Evolutionary conservation across 1,284 basidiomycete species (phyloP), one percentile per base, ranked within the genome.

Genomic region (Gomphus bonarii): DNA sequence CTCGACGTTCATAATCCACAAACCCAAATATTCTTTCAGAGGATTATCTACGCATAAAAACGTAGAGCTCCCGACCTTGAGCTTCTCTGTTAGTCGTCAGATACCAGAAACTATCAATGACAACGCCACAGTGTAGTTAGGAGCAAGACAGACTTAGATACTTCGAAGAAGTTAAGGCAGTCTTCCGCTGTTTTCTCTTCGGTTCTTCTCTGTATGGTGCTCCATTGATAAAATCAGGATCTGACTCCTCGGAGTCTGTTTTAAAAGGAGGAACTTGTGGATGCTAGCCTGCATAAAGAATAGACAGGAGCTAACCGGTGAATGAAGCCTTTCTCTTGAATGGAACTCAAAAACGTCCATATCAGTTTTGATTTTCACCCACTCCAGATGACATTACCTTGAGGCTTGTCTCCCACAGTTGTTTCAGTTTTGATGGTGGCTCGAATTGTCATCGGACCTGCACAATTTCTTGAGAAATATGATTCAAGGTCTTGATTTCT

Each of bases 21-120:
- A 38, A 63, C 66, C 61, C 55, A 67, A 65, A 43, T 59, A 60
- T 16, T 63, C 58, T 48, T 61, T 50, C 12, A 67, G 60, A 40
- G 63, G 62, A 38, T 65, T 67, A 6, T 59, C 38, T n/a, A 18
- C n/a, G 40, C 33, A 33, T 2, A 25, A 35, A 20, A 52, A 31
- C 10, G 42, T 36, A n/a, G 28, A 38, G n/a, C 20, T 25, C 12
- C 44, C 28, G 16, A 43, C 46, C 48, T 55, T 40, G 14, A 54
- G 22, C 31, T 43, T 59, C 22, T 55, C 58, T 59, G 28, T 35
- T 7, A n/a, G n/a, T n/a, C n/a, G n/a, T n/a, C n/a, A n/a, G n/a
- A n/a, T n/a, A n/a, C n/a, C n/a, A n/a, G n/a, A n/a, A n/a, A n/a
- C n/a, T n/a, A n/a, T n/a, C n/a, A n/a, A 30, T 16, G 44, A 31